Conservation (phyloP, 2,329 filamentous ascomycete genomes). For the Biscogniauxia mediterranea region DNA sequence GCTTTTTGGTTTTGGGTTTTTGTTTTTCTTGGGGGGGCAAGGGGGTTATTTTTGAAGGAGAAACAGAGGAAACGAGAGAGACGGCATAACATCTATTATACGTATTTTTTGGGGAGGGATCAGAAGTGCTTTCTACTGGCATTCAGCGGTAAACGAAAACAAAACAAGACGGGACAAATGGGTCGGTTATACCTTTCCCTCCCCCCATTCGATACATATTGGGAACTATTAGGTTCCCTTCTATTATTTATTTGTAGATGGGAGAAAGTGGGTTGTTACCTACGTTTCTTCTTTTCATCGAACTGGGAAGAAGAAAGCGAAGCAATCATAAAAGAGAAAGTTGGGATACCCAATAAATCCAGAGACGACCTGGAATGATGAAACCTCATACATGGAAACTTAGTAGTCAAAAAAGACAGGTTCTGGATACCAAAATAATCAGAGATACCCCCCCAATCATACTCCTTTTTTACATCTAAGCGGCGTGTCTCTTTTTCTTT, state of each 20-base stretch:
- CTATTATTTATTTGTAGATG: neutral
- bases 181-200: neutral
- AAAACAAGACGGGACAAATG: too few relatives aligned
- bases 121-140: neutral
- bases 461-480: conserved; percentile 7
- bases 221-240: neutral
- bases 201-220: neutral
- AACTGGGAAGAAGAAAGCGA: too few relatives aligned
- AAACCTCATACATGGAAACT: neutral
- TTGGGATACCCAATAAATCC: neutral
- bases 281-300: neutral
- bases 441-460: neutral
- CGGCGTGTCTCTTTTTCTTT: conserved; percentile 6
- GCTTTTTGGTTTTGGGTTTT: neutral
- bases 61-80: neutral
- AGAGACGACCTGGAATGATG: neutral
- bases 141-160: neutral
- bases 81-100: neutral
- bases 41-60: too few relatives aligned
- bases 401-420: neutral
- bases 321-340: neutral
- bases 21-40: too few relatives aligned
- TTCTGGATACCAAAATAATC: neutral
- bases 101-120: too few relatives aligned
- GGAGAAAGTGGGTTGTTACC: neutral